Percentiles rank a stretch among this genome's conserved stretches.
Evolutionary conservation across 495 filamentous ascomycete genomes (phyloP).

Genomic region (Penicillium flavigenum): DNA sequence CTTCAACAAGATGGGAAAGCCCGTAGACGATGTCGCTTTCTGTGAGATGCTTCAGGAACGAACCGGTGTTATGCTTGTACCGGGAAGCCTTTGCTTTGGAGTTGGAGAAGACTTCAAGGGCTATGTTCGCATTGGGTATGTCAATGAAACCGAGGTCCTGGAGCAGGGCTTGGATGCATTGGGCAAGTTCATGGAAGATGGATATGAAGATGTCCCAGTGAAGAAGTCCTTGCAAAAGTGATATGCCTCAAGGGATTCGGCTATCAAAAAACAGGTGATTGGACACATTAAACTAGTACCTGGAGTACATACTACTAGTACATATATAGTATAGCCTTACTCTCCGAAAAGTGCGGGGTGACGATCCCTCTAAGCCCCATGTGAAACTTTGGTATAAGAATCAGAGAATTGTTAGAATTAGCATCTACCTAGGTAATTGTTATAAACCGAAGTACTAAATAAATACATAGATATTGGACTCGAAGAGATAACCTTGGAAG

Average conservation of each 20-base stretch:
- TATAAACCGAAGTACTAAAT: no score
- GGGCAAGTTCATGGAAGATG: slow-evolving; percentile 60
- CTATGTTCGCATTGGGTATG: slow-evolving; percentile 78
- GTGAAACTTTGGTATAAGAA: background rate
- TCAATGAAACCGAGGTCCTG: slow-evolving; percentile 68
- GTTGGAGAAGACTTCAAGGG: slow-evolving; percentile 68
- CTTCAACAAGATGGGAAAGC: slow-evolving; percentile 61
- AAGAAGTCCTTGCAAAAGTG: slow-evolving; percentile 23
- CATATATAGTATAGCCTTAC: background rate
- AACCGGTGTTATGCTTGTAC: slow-evolving; percentile 77
- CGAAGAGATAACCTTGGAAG: no score
- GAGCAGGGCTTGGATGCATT: slow-evolving; percentile 63
- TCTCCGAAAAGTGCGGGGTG: slow-evolving; percentile 2
- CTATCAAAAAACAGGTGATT: no score
- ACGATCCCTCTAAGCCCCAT: background rate
- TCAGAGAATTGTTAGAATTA: background rate
- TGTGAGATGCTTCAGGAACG: slow-evolving; percentile 67
- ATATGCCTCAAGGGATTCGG: background rate
- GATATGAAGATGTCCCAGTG: slow-evolving; percentile 54
- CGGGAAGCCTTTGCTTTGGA: slow-evolving; percentile 76
- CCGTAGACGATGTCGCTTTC: slow-evolving; percentile 70
- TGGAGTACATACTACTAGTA: no score
- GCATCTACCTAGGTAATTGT: no score
- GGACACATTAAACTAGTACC: no score
- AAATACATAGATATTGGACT: no score